phyloP scores from a whole-genome alignment of 2,329 filamentous ascomycete species.

The Colletotrichum liriopes region DNA sequence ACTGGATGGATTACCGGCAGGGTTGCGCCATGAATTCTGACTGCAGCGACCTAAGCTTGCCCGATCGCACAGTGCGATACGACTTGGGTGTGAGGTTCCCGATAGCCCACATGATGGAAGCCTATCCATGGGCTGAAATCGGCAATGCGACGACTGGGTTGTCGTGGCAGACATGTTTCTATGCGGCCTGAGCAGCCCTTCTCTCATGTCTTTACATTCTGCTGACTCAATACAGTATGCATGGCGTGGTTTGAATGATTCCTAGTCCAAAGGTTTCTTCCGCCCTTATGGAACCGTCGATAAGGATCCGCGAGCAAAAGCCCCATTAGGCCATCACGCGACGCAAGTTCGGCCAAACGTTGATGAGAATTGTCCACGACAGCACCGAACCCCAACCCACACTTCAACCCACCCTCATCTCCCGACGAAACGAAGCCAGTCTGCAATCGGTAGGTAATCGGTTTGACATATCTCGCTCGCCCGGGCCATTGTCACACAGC shows the following conservation, averaged over 20 bases:
- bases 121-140: constrained; percentile 28
- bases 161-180: constrained; percentile 24
- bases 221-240: constrained; percentile 35
- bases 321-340: constrained; percentile 31
- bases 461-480: constrained; percentile 27
- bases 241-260: constrained; percentile 18
- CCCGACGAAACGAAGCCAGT: constrained; percentile 41
- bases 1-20: constrained; percentile 9
- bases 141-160: constrained; percentile 30
- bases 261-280: constrained; percentile 12
- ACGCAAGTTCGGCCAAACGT: constrained; percentile 33
- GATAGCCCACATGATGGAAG: constrained; percentile 1
- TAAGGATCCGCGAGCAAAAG: constrained; percentile 35
- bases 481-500: constrained; percentile 7
- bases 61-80: constrained; percentile 23
- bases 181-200: constrained; percentile 31
- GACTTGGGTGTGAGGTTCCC: constrained; percentile 1
- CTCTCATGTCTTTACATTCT: constrained; percentile 22
- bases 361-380: constrained; percentile 16
- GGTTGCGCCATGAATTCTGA: background rate
- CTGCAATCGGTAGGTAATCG: constrained; percentile 38
- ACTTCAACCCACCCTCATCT: constrained; percentile 41
- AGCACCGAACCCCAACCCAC: constrained; percentile 33
- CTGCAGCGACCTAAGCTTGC: constrained; percentile 9
- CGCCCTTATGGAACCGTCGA: constrained; percentile 14